Evolutionary conservation across 306 rosid species (phyloP), one percentile per base, ranked within the genome.

Genomic region (Coriaria nepalensis): DNA sequence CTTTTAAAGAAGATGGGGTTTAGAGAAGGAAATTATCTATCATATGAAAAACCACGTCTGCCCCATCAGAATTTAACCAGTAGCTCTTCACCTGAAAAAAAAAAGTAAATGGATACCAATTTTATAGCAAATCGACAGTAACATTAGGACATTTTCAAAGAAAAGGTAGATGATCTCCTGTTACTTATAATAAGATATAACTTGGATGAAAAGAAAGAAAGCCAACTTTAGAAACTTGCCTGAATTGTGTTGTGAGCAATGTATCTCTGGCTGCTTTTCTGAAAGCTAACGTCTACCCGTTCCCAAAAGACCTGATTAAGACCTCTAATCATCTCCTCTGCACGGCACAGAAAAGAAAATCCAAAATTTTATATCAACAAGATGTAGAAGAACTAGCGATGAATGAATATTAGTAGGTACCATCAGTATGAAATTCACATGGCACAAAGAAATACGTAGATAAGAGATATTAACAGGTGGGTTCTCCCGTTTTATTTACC

Each of bases 261-360:
- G 36, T 66, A 84, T 50, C 92, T 68, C 63, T 81, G 95, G 66
- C 53, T 70, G 71, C 95, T 90, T 48, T 75, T 81, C 6, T 56
- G 80, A 68, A 90, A 90, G 69, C 98, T 90, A 52, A 90, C 95
- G 73, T 90, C 94, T 44, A 90, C 94, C 40, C 98, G 92, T 64
- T 77, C 93, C 97, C 98, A 90, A 10, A 77, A 76, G 52, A 84
- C 94, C 64, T 65, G 79, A 40, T 76, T 81, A 60, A 84, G 95
- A 44, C 98, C 98, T 61, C 78, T 74, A 64, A 90, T 73, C 95
- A 90, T 84, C 65, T 66, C 80, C 79, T 90, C 97, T 90, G 38
- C 71, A 66, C 6, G 33, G 15, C 43, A 33, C 50, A 40, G 49
- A 59, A 48, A 66, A 46, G 35, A 20, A 3, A 20, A 20, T 1